Evolutionary conservation across 352 stramenopile species (phyloP).

Genomic region (Phytophthora megakarya): DNA sequence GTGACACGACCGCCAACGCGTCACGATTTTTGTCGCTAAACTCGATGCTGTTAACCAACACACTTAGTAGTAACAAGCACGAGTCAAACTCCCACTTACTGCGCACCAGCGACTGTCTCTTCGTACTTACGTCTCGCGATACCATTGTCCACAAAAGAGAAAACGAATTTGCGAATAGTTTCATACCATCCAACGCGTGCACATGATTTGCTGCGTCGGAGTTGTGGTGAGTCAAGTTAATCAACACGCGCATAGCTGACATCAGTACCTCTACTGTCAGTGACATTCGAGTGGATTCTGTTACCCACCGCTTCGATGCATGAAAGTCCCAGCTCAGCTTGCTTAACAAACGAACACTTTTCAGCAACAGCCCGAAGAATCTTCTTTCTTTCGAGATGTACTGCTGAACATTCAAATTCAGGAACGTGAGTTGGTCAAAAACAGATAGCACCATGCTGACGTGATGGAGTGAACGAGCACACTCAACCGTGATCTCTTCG

Average conservation of each 20-base stretch:
- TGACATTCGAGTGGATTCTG: constrained; percentile 33
- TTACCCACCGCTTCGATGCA: constrained; percentile 30
- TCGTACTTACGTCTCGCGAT: neutral
- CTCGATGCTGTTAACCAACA: constrained; percentile 76
- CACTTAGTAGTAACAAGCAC: constrained; percentile 64
- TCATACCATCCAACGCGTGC: constrained; percentile 41
- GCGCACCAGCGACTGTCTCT: constrained; percentile 13
- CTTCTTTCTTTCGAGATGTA: constrained; percentile 42
- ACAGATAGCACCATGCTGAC: constrained; percentile 55
- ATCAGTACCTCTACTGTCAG: constrained; percentile 52
- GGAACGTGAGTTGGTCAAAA: constrained; percentile 73
- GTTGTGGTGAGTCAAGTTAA: constrained; percentile 85
- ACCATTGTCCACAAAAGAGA: constrained; percentile 34
- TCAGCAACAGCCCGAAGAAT: constrained; percentile 48
- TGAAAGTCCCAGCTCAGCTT: constrained; percentile 41
- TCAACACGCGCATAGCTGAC: constrained; percentile 57
- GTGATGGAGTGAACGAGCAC: constrained; percentile 37
- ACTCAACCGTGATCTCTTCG: constrained; percentile 16
- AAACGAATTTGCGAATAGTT: constrained; percentile 52
- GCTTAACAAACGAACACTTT: constrained; percentile 43
- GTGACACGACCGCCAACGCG: constrained; percentile 28
- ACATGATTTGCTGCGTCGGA: constrained; percentile 50
- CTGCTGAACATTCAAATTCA: constrained; percentile 50
- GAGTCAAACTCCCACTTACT: constrained; percentile 66
- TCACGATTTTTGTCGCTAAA: constrained; percentile 58